Evolutionary conservation across 345 rosid genomes (phyloP).

Genomic region (Eucalyptus polybractea): DNA sequence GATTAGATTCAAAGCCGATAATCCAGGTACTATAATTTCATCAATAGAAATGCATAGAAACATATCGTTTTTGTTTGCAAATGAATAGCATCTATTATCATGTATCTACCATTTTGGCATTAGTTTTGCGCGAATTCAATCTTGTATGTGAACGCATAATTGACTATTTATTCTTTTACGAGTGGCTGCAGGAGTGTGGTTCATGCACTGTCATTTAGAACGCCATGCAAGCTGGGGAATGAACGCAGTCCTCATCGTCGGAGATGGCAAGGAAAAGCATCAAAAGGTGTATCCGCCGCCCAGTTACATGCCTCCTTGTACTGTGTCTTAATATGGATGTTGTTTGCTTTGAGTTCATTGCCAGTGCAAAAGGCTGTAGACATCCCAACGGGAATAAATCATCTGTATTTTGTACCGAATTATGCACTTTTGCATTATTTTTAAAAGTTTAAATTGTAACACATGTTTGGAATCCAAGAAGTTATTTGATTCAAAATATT

Average conservation of each 20-base stretch:
- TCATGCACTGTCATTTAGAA: background rate
- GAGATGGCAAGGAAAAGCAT: background rate
- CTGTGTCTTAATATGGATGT: background rate
- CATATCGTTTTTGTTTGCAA: background rate
- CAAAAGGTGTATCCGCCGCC: background rate
- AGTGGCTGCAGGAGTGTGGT: background rate
- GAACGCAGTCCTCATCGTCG: background rate
- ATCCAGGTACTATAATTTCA: background rate
- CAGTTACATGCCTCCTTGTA: background rate
- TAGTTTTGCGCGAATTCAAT: background rate
- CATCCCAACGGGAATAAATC: background rate
- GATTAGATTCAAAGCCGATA: background rate
- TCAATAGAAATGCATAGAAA: background rate
- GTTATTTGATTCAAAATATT: background rate
- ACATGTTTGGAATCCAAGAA: background rate
- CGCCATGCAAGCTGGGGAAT: background rate
- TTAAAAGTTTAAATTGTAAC: background rate
- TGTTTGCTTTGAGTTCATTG: background rate
- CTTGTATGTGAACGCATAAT: background rate
- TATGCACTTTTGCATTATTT: background rate
- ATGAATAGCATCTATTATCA: background rate
- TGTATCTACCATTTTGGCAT: background rate
- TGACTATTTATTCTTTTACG: background rate
- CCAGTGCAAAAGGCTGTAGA: background rate
- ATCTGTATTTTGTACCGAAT: background rate